Evolutionary conservation across 345 rosid species (phyloP), one percentile per base, ranked within the genome.

Genomic region (Moringa oleifera): DNA sequence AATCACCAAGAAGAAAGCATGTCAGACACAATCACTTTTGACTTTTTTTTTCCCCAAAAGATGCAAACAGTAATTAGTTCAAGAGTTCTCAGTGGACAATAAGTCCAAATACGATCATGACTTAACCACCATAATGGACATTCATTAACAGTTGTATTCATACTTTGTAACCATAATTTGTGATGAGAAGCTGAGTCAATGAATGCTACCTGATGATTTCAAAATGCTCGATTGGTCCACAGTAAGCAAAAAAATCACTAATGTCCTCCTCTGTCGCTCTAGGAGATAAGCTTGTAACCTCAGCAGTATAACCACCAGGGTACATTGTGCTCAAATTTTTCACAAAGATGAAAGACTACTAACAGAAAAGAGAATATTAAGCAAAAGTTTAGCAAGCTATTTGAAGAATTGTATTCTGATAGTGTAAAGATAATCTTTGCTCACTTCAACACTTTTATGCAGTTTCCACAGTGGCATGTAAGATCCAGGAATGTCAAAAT

Each of bases 201-300:
- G 25, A 59, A 49, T 21, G n/a, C 56, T 75, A 91, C 98, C 94
- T 81, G 71, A 75, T 78, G 67, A 92, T 79, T 71, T 92, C 88
- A 36, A 89, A 75, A 53, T 75, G 81, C 71, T 85, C 88, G 62
- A 84, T 73, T 13, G 71, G 72, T 41, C 98, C 97, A 57, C 94
- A 92, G 51, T 87, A 77, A 68, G 79, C 62, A 59, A 92, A 92
- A 61, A 92, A 92, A 54, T 83, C 75, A 5, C n/a, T 51, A 55
- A 92, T 78, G 70, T 92, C 88, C 69, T 81, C 76, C 75, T 83
- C 87, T n/a, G 83, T 83, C 37, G 91, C 91, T 57, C 45, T 74
- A 19, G 88, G 85, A 59, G 95, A 87, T 68, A 92, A 71, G 82
- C 85, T 76, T 18, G 89, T 81, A 65, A 92, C 83, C 81, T 87